Evolutionary conservation across 2,329 filamentous ascomycete species (phyloP).

Genomic region (Blastomyces gilchristii): DNA sequence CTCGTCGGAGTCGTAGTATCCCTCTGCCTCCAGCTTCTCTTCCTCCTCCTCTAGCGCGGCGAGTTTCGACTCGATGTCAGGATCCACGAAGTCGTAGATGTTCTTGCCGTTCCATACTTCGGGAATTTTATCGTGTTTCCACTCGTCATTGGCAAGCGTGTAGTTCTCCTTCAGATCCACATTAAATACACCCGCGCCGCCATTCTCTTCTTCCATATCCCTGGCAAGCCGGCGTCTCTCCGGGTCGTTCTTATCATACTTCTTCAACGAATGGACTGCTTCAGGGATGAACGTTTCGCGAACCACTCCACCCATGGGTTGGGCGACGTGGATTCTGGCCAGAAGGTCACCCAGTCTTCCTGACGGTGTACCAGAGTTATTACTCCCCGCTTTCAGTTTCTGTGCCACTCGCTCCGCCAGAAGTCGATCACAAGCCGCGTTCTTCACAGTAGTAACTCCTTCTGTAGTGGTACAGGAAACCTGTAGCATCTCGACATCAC

Average conservation of each 20-base stretch:
- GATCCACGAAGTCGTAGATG: conserved; percentile 93
- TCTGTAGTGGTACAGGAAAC: conserved; percentile 92
- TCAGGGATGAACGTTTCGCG: conserved; percentile 85
- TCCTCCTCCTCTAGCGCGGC: conserved; percentile 90
- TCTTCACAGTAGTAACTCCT: conserved; percentile 89
- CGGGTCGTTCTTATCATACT: conserved; percentile 86
- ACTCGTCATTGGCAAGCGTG: conserved; percentile 73
- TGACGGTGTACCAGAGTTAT: conserved; percentile 64
- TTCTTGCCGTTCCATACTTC: conserved; percentile 94
- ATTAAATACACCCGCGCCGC: conserved; percentile 91
- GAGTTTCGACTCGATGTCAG: conserved; percentile 90
- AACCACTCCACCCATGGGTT: conserved; percentile 69
- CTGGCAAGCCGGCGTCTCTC: conserved; percentile 67
- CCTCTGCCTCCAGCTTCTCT: conserved; percentile 79
- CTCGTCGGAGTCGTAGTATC: conserved; percentile 81
- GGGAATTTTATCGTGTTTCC: conserved; percentile 93
- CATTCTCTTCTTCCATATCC: conserved; percentile 83
- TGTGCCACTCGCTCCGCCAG: conserved; percentile 88
- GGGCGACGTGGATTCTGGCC: conserved; percentile 91
- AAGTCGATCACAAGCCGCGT: conserved; percentile 83
- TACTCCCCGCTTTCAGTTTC: conserved; percentile 84
- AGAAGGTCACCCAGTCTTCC: conserved; percentile 83
- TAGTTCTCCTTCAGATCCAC: conserved; percentile 86
- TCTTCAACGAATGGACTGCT: conserved; percentile 65
- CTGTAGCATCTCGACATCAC: conserved; percentile 86